Evolutionary conservation across 805 yeast species (phyloP).

Genomic region (Saccharomyces paradoxus): DNA sequence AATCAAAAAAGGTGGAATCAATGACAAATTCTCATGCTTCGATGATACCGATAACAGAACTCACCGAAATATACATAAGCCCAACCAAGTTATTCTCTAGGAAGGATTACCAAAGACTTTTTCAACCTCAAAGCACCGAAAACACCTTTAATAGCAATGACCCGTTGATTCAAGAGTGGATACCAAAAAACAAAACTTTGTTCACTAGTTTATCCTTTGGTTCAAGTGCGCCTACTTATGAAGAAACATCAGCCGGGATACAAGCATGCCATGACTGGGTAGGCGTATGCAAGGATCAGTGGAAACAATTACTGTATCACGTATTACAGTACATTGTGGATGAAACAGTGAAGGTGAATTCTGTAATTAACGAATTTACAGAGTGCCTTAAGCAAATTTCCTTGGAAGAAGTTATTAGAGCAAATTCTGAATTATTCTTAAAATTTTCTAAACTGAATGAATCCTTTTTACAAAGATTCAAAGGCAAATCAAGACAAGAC

Average conservation of each 20-base stretch:
- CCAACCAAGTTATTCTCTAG: constrained; percentile 11
- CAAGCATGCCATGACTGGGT: constrained; percentile 67
- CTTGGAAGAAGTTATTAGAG: constrained; percentile 63
- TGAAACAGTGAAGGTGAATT: constrained; percentile 66
- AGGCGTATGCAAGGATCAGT: constrained; percentile 53
- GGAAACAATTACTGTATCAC: constrained; percentile 50
- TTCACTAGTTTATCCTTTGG: constrained; percentile 57
- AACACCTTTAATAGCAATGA: constrained; percentile 50
- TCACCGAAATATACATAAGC: constrained; percentile 16
- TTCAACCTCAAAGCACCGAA: constrained; percentile 39
- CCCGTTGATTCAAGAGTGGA: constrained; percentile 2
- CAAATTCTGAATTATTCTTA: constrained; percentile 51
- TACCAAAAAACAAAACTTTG: constrained; percentile 12
- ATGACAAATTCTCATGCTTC: constrained; percentile 43
- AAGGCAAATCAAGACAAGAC: not conserved
- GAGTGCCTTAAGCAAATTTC: constrained; percentile 50
- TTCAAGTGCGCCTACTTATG: constrained; percentile 56
- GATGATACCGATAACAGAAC: constrained; percentile 3
- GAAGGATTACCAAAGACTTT: constrained; percentile 48
- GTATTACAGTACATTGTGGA: constrained; percentile 63
- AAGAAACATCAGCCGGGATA: constrained; percentile 61
- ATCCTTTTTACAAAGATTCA: not conserved
- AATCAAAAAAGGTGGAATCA: constrained; percentile 50
- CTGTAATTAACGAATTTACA: constrained; percentile 61
- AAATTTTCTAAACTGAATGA: constrained; percentile 43